Conservation (phyloP, 345 rosid species). For the Fremontodendron californicum region DNA sequence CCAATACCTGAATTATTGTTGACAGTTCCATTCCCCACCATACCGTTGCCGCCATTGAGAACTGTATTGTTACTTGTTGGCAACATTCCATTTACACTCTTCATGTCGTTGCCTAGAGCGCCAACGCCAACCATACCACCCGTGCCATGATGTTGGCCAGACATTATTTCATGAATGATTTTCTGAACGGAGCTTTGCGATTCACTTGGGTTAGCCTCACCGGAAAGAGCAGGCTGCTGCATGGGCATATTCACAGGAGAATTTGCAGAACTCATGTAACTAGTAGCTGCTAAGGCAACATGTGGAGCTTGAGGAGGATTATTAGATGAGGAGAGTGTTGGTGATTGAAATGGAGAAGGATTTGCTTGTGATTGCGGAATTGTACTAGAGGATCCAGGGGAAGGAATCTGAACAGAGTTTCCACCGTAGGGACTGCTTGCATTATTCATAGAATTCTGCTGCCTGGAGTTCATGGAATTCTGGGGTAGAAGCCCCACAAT, state of each 20-base stretch:
- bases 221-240: slow-evolving; percentile 57
- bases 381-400: slow-evolving; percentile 78
- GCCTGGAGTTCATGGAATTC: slow-evolving; percentile 81
- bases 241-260: slow-evolving; percentile 51
- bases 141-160: slow-evolving; percentile 49
- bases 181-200: slow-evolving; percentile 85
- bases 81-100: slow-evolving; percentile 46
- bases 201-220: slow-evolving; percentile 58
- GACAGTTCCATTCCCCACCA: slow-evolving; percentile 51
- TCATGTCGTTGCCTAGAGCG: slow-evolving; percentile 54
- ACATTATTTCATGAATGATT: slow-evolving; percentile 70
- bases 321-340: slow-evolving; percentile 54
- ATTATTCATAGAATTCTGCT: slow-evolving; percentile 68
- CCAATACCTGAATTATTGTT: slow-evolving; percentile 40
- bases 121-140: slow-evolving; percentile 57
- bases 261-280: slow-evolving; percentile 54
- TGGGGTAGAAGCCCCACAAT: slow-evolving; percentile 86
- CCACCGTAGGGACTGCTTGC: slow-evolving; percentile 78
- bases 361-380: slow-evolving; percentile 59
- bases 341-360: slow-evolving; percentile 69
- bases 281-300: slow-evolving; percentile 42
- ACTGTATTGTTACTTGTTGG: slow-evolving; percentile 44
- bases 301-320: slow-evolving; percentile 54
- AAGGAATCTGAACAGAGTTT: slow-evolving; percentile 61
- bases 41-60: slow-evolving; percentile 36